Percentiles rank a stretch among this genome's conserved stretches.
phyloP scores from a whole-genome alignment of 352 stramenopile genomes.

The Phytopythium mirpurense region DNA sequence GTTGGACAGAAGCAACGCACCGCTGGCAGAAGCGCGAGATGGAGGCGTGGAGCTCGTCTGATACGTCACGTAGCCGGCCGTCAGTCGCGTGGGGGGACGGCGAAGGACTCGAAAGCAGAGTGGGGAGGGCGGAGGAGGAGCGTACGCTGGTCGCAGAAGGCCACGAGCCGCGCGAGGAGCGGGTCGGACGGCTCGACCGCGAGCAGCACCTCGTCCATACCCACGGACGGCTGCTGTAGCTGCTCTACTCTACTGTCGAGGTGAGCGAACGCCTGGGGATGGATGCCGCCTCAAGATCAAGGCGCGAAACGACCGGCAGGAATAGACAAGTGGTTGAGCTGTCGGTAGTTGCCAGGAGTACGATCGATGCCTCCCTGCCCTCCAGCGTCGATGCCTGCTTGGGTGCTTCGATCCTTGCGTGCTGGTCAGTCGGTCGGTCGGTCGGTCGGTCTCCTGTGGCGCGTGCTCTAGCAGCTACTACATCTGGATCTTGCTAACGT shows the following conservation, averaged over 20 bases:
- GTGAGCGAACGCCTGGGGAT: no score
- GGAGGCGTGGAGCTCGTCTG: constrained; percentile 21
- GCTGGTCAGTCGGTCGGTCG: no score
- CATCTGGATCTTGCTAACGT: constrained; percentile 88
- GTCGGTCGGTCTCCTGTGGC: no score
- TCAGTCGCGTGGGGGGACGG: neutral
- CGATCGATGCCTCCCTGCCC: no score
- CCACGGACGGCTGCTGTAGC: neutral
- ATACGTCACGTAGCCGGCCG: no score
- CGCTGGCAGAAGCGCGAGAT: constrained; percentile 15
- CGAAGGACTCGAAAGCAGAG: no score
- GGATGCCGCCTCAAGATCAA: neutral
- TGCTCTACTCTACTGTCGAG: no score
- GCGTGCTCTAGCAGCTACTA: constrained; percentile 17
- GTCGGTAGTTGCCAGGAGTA: no score
- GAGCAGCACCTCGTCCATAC: constrained; percentile 40
- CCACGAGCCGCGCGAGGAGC: constrained; percentile 31
- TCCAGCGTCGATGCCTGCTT: no score
- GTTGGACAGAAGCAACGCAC: constrained; percentile 1
- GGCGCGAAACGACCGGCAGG: no score
- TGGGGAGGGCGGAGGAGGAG: neutral
- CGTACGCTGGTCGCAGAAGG: constrained; percentile 31
- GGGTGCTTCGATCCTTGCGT: no score
- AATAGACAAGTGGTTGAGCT: no score
- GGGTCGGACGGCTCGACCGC: constrained; percentile 37